Conservation (phyloP, 208 protist genomes). For the Crithidia expoeki region DNA sequence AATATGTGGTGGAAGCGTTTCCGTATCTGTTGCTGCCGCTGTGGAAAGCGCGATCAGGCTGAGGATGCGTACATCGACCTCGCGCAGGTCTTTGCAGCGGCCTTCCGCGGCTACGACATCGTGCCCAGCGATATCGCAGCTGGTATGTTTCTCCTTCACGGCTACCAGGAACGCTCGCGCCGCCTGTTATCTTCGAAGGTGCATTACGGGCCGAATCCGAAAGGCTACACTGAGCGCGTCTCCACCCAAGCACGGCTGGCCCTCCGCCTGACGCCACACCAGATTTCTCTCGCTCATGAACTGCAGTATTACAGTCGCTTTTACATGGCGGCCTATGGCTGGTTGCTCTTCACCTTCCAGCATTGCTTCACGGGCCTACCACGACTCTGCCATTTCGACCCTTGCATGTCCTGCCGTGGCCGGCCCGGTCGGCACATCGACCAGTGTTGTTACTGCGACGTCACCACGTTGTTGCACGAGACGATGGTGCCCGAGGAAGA, state of each 20-base stretch:
- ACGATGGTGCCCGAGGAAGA: constrained; percentile 62
- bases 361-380: constrained; percentile 60
- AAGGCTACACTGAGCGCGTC: constrained; percentile 42
- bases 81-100: constrained; percentile 62
- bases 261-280: constrained; percentile 37
- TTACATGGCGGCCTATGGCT: constrained; percentile 83
- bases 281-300: constrained; percentile 44
- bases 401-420: constrained; percentile 67
- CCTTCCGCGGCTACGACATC: constrained; percentile 85
- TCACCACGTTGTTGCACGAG: constrained; percentile 65
- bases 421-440: constrained; percentile 51
- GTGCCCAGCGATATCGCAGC: constrained; percentile 86
- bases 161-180: constrained; percentile 54
- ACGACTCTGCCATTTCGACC: constrained; percentile 65
- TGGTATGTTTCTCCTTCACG: constrained; percentile 82
- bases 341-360: constrained; percentile 73
- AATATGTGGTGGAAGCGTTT: constrained; percentile 67
- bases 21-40: constrained; percentile 63
- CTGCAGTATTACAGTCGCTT: constrained; percentile 70
- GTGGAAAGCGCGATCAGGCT: constrained; percentile 17
- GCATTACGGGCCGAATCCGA: constrained; percentile 37
- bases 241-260: constrained; percentile 60
- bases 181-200: constrained; percentile 33
- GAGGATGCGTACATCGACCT: constrained; percentile 67
- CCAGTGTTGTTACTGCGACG: constrained; percentile 63